These are phyloP conservation scores for Stereocaulon alpinum DNA, from an alignment of 495 filamentous ascomycete species.

Conservation along the genomic window DNA sequence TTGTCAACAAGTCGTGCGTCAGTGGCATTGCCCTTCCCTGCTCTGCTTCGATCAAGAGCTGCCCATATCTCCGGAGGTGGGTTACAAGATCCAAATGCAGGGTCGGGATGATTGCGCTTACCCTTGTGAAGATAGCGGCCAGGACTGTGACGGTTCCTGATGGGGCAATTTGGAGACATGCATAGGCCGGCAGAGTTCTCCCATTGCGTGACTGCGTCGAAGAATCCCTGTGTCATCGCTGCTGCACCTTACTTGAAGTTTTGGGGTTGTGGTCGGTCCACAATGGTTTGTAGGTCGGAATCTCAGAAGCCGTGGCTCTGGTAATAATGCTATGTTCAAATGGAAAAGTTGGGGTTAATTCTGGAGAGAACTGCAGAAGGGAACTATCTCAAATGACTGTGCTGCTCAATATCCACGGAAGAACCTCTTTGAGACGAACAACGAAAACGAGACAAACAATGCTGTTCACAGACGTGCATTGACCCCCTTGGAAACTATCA, in stretches of 20 bases:
- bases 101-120: not conserved
- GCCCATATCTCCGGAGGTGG: conserved; percentile 5
- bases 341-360: too few relatives aligned
- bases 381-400: too few relatives aligned
- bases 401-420: too few relatives aligned
- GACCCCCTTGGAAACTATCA: too few relatives aligned
- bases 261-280: too few relatives aligned
- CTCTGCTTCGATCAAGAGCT: conserved; percentile 1
- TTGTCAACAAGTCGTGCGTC: not conserved
- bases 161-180: not conserved
- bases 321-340: too few relatives aligned
- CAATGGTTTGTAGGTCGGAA: too few relatives aligned
- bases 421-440: too few relatives aligned
- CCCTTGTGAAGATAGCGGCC: not conserved
- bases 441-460: too few relatives aligned
- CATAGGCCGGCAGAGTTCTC: not conserved
- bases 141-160: not conserved
- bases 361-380: too few relatives aligned
- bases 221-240: not conserved
- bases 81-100: conserved; percentile 2
- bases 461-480: too few relatives aligned
- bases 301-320: too few relatives aligned
- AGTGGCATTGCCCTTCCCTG: not conserved
- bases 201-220: not conserved
- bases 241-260: not conserved